Percentiles rank a stretch among this genome's conserved stretches.
Conservation (phyloP, 1,139 yeast species). For the Pichia sp. region DNA sequence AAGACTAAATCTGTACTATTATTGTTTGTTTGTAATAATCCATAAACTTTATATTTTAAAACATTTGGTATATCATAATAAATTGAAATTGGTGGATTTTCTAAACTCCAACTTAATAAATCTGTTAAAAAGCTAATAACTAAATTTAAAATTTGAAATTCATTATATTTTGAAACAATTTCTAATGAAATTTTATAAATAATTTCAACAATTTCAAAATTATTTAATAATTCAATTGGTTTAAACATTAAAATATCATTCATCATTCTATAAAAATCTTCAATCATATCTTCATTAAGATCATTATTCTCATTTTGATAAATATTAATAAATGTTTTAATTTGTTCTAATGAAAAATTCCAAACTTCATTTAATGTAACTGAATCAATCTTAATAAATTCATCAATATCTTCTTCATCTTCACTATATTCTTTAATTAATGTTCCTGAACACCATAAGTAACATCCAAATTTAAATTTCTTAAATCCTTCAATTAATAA, state of each 20-base stretch:
- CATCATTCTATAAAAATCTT: constrained; percentile 84
- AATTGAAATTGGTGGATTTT: constrained; percentile 71
- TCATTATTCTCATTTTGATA: constrained; percentile 16
- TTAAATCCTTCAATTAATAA: constrained; percentile 64
- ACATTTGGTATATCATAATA: constrained; percentile 48
- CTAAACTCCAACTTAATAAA: constrained; percentile 77
- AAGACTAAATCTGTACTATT: constrained; percentile 56
- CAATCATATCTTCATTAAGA: constrained; percentile 53
- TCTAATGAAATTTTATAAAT: constrained; percentile 56
- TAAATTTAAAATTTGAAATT: constrained; percentile 64
- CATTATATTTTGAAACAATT: constrained; percentile 50
- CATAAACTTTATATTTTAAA: constrained; percentile 45
- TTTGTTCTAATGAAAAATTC: constrained; percentile 45
- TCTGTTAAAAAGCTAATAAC: constrained; percentile 75
- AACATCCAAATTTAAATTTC: constrained; percentile 69
- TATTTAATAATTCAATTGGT: constrained; percentile 58
- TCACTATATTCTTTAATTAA: constrained; percentile 60
- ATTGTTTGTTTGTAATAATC: constrained; percentile 30
- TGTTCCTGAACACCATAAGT: constrained; percentile 85
- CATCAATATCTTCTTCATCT: constrained; percentile 9
- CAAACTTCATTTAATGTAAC: constrained; percentile 39
- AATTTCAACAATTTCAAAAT: constrained; percentile 47
- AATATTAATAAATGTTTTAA: constrained; percentile 37
- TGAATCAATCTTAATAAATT: constrained; percentile 20
- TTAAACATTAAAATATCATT: constrained; percentile 74